These are phyloP conservation scores for Rhizophagus sp. DNA, from an alignment of 192 early-diverging fungal genomes.

Conservation along the genomic window DNA sequence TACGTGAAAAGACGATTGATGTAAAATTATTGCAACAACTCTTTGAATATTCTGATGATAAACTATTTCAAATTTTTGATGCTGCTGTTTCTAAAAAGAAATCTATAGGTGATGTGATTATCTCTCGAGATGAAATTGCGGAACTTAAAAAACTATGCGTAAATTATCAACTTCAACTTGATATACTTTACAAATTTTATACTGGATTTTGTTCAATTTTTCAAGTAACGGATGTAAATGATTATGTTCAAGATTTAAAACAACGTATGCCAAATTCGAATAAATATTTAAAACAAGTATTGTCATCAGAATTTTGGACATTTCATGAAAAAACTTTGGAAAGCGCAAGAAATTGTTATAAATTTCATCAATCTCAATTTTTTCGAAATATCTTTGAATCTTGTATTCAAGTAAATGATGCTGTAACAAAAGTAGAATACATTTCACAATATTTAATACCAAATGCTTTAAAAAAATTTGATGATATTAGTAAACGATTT, in stretches of 20 bases:
- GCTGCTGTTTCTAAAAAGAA: neutral
- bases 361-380: slow-evolving; percentile 6
- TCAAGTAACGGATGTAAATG: neutral
- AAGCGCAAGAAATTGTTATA: neutral
- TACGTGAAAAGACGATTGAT: neutral
- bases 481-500: neutral
- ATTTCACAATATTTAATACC: neutral
- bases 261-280: neutral
- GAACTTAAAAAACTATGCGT: neutral
- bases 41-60: neutral
- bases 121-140: neutral
- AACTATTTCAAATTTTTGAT: neutral
- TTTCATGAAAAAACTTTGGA: neutral
- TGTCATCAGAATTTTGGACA: neutral
- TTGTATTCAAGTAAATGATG: neutral
- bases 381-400: slow-evolving; percentile 11
- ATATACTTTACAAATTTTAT: neutral
- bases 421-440: neutral
- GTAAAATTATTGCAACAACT: neutral
- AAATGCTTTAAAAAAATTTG: neutral
- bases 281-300: neutral
- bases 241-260: neutral
- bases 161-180: neutral
- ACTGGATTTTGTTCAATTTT: neutral
- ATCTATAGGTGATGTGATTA: neutral